A percentile compares a stretch with the other conserved stretches of the same genome.
Evolutionary conservation across 2,329 filamentous ascomycete genomes (phyloP).

Genomic region (Neofusicoccum laricinum): DNA sequence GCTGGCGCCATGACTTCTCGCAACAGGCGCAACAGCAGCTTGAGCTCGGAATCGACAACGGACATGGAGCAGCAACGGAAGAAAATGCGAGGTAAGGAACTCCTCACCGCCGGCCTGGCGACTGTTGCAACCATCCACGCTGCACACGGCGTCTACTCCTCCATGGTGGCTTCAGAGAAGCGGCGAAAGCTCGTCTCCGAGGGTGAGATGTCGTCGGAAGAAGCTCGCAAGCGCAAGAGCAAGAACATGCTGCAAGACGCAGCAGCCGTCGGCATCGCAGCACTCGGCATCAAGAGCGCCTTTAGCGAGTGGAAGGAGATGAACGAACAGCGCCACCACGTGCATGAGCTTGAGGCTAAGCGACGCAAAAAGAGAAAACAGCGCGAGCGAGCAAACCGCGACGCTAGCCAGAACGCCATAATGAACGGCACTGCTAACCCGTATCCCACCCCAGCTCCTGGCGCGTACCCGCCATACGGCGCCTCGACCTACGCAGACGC

Average conservation of each 20-base stretch:
- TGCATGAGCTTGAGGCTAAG: constrained; percentile 53
- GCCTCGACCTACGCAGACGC: constrained; percentile 44
- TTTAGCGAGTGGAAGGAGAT: constrained; percentile 67
- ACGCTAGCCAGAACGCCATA: constrained; percentile 41
- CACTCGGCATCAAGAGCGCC: constrained; percentile 65
- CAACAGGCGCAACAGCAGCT: constrained; percentile 30
- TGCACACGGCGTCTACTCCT: constrained; percentile 62
- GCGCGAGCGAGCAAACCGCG: constrained; percentile 40
- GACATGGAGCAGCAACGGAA: constrained; percentile 63
- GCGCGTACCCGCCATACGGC: constrained; percentile 31
- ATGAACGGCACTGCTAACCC: constrained; percentile 31
- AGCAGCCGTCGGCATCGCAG: constrained; percentile 65
- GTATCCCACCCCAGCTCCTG: constrained; percentile 34
- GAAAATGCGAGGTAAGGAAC: constrained; percentile 64
- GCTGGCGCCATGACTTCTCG: constrained; percentile 30
- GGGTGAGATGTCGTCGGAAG: constrained; percentile 61
- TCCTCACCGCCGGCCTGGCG: constrained; percentile 64
- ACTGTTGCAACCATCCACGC: constrained; percentile 69
- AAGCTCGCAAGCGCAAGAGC: constrained; percentile 60
- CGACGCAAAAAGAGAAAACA: constrained; percentile 45
- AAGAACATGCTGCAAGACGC: constrained; percentile 64
- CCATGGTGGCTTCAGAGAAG: constrained; percentile 62
- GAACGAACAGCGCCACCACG: constrained; percentile 58
- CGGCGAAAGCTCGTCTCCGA: constrained; percentile 59
- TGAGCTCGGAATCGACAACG: constrained; percentile 55